Percentiles rank a stretch among this genome's conserved stretches.
phyloP scores from a whole-genome alignment of 1,284 basidiomycete species.

The Bondarzewia mesenterica region DNA sequence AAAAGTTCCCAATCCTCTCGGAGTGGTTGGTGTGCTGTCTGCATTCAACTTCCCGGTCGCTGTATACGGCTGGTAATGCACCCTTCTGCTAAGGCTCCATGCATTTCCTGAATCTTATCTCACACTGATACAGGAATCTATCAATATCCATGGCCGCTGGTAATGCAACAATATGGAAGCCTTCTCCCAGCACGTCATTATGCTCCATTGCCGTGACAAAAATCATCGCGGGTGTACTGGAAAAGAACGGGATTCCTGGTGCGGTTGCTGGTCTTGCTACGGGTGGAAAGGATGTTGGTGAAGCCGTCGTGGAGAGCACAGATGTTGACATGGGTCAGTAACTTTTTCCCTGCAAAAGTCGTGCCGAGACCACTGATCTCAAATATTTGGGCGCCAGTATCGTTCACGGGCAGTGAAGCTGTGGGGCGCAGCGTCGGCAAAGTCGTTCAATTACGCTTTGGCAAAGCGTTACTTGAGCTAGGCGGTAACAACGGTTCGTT shows the following conservation, averaged over 20 bases:
- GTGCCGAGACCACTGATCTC: too few species aligned
- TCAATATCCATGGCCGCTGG: conserved; percentile 84
- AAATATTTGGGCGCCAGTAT: conserved; percentile 44
- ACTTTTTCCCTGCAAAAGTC: too few species aligned
- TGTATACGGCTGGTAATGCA: conserved; percentile 76
- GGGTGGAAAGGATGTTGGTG: conserved; percentile 78
- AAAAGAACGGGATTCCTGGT: conserved; percentile 75
- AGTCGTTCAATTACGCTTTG: conserved; percentile 74
- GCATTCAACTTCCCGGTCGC: conserved; percentile 96
- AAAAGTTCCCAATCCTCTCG: conserved; percentile 87
- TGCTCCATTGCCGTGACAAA: conserved; percentile 85
- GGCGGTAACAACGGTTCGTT: conserved; percentile 87
- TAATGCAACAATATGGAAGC: conserved; percentile 94
- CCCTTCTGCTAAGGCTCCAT: conserved; percentile 6
- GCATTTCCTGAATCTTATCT: conserved; percentile 3
- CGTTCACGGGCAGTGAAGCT: conserved; percentile 89
- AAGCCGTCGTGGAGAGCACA: conserved; percentile 64
- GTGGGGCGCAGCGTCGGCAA: conserved; percentile 82
- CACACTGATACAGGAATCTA: conserved; percentile 70
- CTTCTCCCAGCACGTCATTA: conserved; percentile 82
- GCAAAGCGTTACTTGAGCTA: conserved; percentile 82
- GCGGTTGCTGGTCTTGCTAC: conserved; percentile 79
- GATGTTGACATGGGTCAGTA: conserved; percentile 67
- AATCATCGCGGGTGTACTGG: conserved; percentile 75
- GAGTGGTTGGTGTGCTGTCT: conserved; percentile 84